These are phyloP conservation scores for Salvia hispanica DNA, from an alignment of 257 asterid genomes.

Conservation along the genomic window DNA sequence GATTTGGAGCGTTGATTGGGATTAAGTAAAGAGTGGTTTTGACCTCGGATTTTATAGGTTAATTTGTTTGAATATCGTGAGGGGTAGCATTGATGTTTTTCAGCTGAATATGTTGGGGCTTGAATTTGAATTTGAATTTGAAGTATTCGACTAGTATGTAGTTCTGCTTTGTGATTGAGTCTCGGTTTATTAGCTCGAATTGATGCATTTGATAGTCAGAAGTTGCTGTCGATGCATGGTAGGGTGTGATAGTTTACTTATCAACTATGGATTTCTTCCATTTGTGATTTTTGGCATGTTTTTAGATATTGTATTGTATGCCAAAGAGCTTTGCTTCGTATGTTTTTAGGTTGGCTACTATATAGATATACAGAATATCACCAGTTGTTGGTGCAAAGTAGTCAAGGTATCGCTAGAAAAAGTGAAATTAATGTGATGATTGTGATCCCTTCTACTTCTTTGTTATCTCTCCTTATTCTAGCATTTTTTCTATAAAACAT, in stretches of 20 bases:
- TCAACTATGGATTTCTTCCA: background rate
- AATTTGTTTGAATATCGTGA: background rate
- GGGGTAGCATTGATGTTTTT: slow-evolving; percentile 18
- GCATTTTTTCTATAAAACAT: slow-evolving; percentile 4
- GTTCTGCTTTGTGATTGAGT: slow-evolving; percentile 7
- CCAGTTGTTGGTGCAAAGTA: slow-evolving; percentile 4
- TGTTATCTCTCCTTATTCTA: slow-evolving; percentile 19
- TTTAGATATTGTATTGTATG: background rate
- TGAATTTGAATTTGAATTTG: background rate
- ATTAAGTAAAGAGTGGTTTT: slow-evolving; percentile 2
- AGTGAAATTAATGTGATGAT: slow-evolving; percentile 4
- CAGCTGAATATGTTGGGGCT: slow-evolving; percentile 27
- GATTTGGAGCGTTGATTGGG: slow-evolving; percentile 29
- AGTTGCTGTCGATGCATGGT: background rate
- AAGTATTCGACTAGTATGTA: slow-evolving; percentile 10
- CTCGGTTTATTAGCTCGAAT: background rate
- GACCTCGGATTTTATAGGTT: slow-evolving; percentile 27
- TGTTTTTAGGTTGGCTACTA: background rate
- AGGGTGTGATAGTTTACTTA: slow-evolving; percentile 1
- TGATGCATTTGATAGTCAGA: slow-evolving; percentile 20
- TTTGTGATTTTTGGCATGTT: slow-evolving; percentile 19
- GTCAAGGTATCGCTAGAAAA: slow-evolving; percentile 2
- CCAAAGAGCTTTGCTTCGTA: background rate
- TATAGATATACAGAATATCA: background rate
- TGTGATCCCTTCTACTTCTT: background rate